Evolutionary conservation across 2,329 filamentous ascomycete genomes (phyloP).

Genomic region (Trichoderma sp.): DNA sequence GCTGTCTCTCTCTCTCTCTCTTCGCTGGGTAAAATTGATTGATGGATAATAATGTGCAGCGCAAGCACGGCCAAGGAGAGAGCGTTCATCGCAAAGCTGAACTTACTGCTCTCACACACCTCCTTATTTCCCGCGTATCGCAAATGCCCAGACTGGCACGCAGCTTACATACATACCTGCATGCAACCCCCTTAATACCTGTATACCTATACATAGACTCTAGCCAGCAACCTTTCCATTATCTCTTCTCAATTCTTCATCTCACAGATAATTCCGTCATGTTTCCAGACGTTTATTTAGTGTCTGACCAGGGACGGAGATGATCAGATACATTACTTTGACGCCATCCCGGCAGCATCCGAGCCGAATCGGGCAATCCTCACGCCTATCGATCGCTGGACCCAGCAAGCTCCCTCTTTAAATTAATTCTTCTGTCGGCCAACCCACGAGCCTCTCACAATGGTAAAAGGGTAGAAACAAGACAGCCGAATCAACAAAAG

Average conservation of each 20-base stretch:
- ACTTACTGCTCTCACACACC: neutral
- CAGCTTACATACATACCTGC: neutral
- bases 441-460: neutral
- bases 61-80: neutral
- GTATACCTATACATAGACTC: neutral
- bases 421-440: neutral
- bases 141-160: neutral
- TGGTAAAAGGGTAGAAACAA: neutral
- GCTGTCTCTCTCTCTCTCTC: neutral
- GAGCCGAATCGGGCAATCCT: conserved; percentile 7
- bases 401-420: neutral
- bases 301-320: neutral
- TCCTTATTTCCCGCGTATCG: neutral
- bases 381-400: conserved; percentile 12
- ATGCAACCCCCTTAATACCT: neutral
- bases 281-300: neutral
- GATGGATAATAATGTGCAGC: neutral
- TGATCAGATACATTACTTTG: neutral
- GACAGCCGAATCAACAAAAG: no score
- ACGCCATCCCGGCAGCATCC: conserved; percentile 5
- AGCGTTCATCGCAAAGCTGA: neutral
- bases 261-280: neutral
- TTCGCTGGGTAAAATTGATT: neutral
- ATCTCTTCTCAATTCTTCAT: neutral
- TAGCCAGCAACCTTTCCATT: neutral